Evolutionary conservation across 1,284 basidiomycete genomes (phyloP), one percentile per base, ranked within the genome.

Genomic region (Acaromyces ingoldii): DNA sequence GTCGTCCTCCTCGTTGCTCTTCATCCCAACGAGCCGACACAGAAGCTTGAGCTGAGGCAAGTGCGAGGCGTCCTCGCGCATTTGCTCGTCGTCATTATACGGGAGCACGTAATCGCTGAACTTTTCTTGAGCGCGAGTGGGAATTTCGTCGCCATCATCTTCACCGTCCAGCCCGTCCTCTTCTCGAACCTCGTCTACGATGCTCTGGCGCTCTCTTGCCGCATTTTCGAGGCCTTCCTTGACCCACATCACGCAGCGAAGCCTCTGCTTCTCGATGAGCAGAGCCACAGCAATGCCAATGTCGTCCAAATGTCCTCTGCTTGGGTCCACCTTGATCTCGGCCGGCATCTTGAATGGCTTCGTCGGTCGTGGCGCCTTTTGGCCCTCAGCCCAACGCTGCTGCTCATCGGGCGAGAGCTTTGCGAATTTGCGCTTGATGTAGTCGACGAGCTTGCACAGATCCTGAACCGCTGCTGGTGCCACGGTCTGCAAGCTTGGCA

Each of bases 241-340:
- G 52, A 75, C 49, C 72, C 72, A 75, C 19, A 60, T 51, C 22
- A 75, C 64, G n/a, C 48, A 49, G 30, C 52, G 51, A 54, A 72
- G 65, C 61, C 67, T 65, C 41, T 70, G 65, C 57, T 65, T 64
- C 45, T 67, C 57, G 29, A 67, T 50, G 34, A 75, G 45, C 19
- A 74, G 57, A 1, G 65, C 69, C 6, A 75, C 61, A 1, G 71
- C 72, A 7, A 75, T 63, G 24, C 71, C 69, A 21, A 75, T 60
- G 46, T 74, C 53, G 33, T 72, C 64, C 4, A 59, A 55, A 22
- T 51, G 48, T 26, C 52, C 39, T 33, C 60, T 49, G 19, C 68
- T 69, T 4, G 60, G 60, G 29, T 54, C 59, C 10, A 73, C 67
- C 13, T 52, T 45, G 33, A 75, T 62, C 46, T 75, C 72, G 4